Percentiles rank a stretch among this genome's conserved stretches.
These are phyloP conservation scores for Coemansia sp. DNA, from an alignment of 192 early-diverging fungal genomes.

Conservation along the genomic window DNA sequence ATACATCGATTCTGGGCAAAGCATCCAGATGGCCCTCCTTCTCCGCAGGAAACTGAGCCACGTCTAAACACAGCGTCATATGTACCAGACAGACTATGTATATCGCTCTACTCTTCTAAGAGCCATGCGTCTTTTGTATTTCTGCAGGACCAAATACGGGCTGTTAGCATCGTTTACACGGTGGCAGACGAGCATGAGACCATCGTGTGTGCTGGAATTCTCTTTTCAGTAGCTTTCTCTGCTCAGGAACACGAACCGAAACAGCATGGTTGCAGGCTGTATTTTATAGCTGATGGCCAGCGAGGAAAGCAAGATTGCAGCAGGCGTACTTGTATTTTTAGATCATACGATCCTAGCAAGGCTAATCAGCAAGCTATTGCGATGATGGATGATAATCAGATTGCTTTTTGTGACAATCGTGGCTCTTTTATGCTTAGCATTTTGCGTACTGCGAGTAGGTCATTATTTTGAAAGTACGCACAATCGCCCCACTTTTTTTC, in stretches of 20 bases:
- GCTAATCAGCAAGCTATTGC: neutral
- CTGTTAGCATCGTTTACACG: neutral
- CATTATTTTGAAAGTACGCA: neutral
- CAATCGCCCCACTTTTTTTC: neutral
- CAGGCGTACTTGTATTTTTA: neutral
- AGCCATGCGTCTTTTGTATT: neutral
- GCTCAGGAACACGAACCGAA: too few species aligned
- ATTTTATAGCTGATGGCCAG: neutral
- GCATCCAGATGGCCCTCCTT: neutral
- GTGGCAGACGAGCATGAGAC: neutral
- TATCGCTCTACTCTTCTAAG: neutral
- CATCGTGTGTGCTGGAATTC: neutral
- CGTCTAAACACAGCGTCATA: neutral
- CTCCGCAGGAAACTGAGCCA: neutral
- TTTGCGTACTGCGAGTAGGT: neutral
- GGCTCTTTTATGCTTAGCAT: neutral
- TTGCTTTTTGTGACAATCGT: neutral
- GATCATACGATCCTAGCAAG: neutral
- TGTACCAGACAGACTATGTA: neutral
- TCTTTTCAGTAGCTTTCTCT: neutral
- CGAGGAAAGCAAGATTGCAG: neutral
- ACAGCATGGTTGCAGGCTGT: neutral
- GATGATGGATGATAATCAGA: conserved; percentile 10
- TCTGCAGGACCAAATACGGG: neutral
- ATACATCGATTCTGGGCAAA: neutral